Evolutionary conservation across 768 basidiomycete species (phyloP), one percentile per base, ranked within the genome.

Genomic region (Austroboletus festivus): DNA sequence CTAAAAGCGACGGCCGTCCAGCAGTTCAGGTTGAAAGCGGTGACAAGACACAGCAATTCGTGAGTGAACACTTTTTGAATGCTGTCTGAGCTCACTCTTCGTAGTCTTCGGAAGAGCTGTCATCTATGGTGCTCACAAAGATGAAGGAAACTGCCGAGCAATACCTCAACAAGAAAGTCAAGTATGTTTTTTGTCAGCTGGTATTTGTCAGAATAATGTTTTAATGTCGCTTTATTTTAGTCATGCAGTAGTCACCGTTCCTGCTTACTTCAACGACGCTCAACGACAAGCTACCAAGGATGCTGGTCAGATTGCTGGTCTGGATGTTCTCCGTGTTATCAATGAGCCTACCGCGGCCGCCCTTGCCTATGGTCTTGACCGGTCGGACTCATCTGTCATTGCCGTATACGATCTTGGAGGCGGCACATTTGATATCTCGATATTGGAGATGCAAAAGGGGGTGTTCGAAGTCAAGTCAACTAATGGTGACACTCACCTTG

Each of bases 401-500:
- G 96, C 96, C 37, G 96, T 99, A 50, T 99, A 98, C 68, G 96
- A 99, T 77, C 80, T 98, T 26, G 95, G 95, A 58, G 95, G 95
- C 60, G 95, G 95, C 48, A 97, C 95, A 20, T 98, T 98, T 70
- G 95, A 98, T 92, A 93, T 99, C 63, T 99, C 96, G 23, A 94
- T 99, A 58, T 78, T 99, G 47, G 94, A 97, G 74, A 98, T 98
- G 93, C 93, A 97, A 71, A 94, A 96, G 71, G 96, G 95, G 60
- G 94, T 99, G 10, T 99, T 98, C 70, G 96, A 98, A 71, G 96
- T 99, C 67, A 99, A 98, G 77, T 97, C 96, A 1, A 99, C 96
- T 47, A 97, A 97, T 65, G 96, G 96, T 67, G 95, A 99, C 71
- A 98, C 96, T 15, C 96, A 99, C 67, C 82, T 99, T 49, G 96